These are phyloP conservation scores for Phenoliferia sp. DNA, from an alignment of 1,284 basidiomycete species.

Conservation along the genomic window DNA sequence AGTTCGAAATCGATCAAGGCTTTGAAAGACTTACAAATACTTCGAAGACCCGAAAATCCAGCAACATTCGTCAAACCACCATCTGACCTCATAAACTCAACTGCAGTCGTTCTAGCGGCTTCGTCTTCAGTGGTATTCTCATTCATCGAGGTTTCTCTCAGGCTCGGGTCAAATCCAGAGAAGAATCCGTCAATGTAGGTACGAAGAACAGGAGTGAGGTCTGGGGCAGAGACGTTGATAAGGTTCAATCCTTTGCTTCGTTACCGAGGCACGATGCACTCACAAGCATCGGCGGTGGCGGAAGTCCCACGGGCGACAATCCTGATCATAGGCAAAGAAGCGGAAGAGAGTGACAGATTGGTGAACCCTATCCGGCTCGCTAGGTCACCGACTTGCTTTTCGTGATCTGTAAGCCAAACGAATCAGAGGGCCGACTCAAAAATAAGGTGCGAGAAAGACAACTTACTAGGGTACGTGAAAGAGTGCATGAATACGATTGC, in stretches of 20 bases:
- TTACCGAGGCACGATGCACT: too few species aligned
- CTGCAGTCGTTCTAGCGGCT: constrained; percentile 56
- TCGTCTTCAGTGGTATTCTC: constrained; percentile 63
- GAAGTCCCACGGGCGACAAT: constrained; percentile 90
- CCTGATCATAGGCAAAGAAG: constrained; percentile 63
- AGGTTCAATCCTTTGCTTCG: too few species aligned
- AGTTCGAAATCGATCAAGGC: not conserved
- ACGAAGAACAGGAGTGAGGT: constrained; percentile 51
- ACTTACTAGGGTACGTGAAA: constrained; percentile 69
- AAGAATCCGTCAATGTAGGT: constrained; percentile 52
- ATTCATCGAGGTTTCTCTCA: constrained; percentile 50
- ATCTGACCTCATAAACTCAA: constrained; percentile 76
- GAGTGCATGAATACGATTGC: constrained; percentile 85
- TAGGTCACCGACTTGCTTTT: constrained; percentile 55
- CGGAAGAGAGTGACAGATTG: constrained; percentile 81
- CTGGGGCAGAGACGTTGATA: too few species aligned
- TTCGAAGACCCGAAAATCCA: constrained; percentile 82
- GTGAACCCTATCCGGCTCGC: constrained; percentile 40
- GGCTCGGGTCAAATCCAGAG: constrained; percentile 71
- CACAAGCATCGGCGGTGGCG: constrained; percentile 85
- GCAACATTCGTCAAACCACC: constrained; percentile 77
- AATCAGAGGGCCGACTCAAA: too few species aligned
- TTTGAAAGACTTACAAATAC: constrained; percentile 50
- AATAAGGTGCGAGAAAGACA: not conserved
- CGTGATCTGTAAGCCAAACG: constrained; percentile 61